Percentiles rank a stretch among this genome's conserved stretches.
Evolutionary conservation across 73 alveolate genomes (phyloP).

Genomic region (Paraurostyla sp.): DNA sequence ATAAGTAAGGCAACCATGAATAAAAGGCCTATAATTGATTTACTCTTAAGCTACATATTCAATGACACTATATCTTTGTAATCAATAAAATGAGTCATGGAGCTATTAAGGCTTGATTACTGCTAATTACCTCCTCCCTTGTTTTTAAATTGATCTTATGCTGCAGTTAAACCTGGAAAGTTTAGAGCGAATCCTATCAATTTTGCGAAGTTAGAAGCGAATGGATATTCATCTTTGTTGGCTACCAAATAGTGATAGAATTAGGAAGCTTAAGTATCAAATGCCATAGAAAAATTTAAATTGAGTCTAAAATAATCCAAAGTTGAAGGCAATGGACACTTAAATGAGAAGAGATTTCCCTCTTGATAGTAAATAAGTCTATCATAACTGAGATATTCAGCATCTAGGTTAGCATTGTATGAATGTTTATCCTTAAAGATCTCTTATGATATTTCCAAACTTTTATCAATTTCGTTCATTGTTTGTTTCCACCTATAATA

Average conservation of each 20-base stretch:
- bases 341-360: background rate
- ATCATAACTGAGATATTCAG: background rate
- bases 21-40: background rate
- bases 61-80: conserved; percentile 44
- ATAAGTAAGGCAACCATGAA: conserved; percentile 23
- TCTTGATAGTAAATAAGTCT: background rate
- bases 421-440: background rate
- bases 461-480: background rate
- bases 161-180: background rate
- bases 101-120: background rate
- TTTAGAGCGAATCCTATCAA: background rate
- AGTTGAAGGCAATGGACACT: conserved; percentile 1
- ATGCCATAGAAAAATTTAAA: background rate
- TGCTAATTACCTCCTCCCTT: background rate
- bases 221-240: background rate
- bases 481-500: background rate
- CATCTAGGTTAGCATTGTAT: background rate
- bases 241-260: background rate
- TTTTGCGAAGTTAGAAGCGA: background rate
- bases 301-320: background rate
- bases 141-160: background rate
- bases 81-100: background rate
- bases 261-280: background rate
- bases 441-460: background rate
- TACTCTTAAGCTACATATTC: conserved; percentile 38